phyloP scores from a whole-genome alignment of 148 eudicot genomes.

The Mesembryanthemum crystallinum region DNA sequence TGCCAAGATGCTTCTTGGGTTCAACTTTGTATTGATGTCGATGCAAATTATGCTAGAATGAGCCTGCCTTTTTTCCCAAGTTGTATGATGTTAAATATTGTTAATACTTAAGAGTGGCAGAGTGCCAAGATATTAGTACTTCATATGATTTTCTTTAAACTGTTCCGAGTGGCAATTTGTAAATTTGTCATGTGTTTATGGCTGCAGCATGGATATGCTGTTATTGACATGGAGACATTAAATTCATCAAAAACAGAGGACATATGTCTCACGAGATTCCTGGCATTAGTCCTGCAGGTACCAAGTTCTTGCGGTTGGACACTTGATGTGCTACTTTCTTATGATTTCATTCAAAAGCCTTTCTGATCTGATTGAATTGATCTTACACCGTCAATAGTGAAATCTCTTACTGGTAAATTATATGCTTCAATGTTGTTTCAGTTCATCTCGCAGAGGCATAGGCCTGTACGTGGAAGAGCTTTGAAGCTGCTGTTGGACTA shows the following conservation, averaged over 20 bases:
- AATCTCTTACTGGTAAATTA: constrained; percentile 3
- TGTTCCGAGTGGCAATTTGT: neutral
- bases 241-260: constrained; percentile 50
- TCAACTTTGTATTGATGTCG: neutral
- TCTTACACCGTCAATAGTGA: neutral
- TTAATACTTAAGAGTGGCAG: neutral
- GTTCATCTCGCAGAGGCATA: constrained; percentile 87
- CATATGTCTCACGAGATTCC: constrained; percentile 60
- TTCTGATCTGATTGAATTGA: neutral
- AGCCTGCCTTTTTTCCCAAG: neutral
- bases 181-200: constrained; percentile 5
- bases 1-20: neutral
- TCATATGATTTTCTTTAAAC: neutral
- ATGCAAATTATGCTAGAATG: neutral
- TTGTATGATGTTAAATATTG: too few species aligned
- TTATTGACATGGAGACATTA: constrained; percentile 55
- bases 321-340: neutral
- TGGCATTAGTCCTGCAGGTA: constrained; percentile 78
- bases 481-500: constrained; percentile 61
- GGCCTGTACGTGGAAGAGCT: constrained; percentile 87
- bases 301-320: neutral
- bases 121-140: neutral
- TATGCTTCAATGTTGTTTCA: constrained; percentile 27
- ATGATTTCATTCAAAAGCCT: neutral
- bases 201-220: constrained; percentile 81